Base-by-base conservation (phyloP, 1,139 yeast genomes). In the Saccharomyces hybrid region DNA sequence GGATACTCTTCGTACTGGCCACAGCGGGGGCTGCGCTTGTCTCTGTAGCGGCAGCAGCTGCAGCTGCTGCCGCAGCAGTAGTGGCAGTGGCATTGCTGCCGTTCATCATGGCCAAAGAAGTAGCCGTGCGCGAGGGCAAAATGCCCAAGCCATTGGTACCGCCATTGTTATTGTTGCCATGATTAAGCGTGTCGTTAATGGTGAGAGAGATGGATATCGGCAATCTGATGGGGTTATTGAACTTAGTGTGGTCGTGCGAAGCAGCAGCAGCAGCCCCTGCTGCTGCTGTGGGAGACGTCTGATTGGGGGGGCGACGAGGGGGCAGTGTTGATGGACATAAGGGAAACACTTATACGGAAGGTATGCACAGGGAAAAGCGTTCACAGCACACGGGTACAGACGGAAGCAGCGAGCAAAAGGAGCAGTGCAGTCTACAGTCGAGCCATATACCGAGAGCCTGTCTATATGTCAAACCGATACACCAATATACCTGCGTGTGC, bases 1-100 rank as follows among this genome's bases (percentile, higher is more conserved):
- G 69, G 21, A 66, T 56, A 51, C 62, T 62, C 51, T 65, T 66
- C 52, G 63, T 53, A 21, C 59, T 56, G 6, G 56, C 24, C 34
- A 31, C 58, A 29, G 54, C 53, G 24, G 55, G 56, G 41, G 50
- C 54, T 29, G 51, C 51, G 14, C 47, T 52, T 4, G 53, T 41
- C 21, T 47, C 52, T 26, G 42, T 51, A 29, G 52, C 29, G 14
- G 48, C 34, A 29, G 50, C 48, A 24, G 47, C 31, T 26, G 16
- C 16, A 16, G 16, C 16, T 16, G 16, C 16, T 16, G 16, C 16
- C 16, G 53, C 46, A 4, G 55, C 49, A 11, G 51, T 21, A 31
- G 42, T 21, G 3, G 7, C 44, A 38, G 41, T 52, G 47, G 14
- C 49, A 46, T 53, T 55, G 21, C 28, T 48, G 14, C 19, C 51